Conservation (phyloP, 1,284 basidiomycete species). For the Apiotrichum brassicae region DNA sequence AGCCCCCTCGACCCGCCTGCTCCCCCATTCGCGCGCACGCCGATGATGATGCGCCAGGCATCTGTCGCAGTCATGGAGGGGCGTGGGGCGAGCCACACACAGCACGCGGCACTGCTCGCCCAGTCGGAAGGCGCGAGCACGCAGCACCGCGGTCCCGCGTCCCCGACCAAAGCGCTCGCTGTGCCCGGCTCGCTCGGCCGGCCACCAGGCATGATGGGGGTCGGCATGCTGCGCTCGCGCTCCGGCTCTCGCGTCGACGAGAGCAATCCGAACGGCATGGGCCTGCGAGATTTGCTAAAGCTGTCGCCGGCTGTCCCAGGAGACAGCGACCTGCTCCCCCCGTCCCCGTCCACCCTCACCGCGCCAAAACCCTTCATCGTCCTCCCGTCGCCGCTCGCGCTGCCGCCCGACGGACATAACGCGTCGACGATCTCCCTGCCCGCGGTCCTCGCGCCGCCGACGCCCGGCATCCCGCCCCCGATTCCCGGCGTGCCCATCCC, state of each 20-base stretch:
- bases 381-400: slow-evolving; percentile 50
- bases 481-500: slow-evolving; percentile 3
- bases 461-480: slow-evolving; percentile 2
- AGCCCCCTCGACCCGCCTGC: slow-evolving; percentile 9
- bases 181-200: slow-evolving; percentile 17
- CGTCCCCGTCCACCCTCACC: slow-evolving; percentile 58
- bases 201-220: slow-evolving; percentile 8
- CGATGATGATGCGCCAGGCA: slow-evolving; percentile 44
- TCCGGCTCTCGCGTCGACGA: slow-evolving; percentile 36
- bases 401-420: slow-evolving; percentile 29
- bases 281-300: slow-evolving; percentile 42
- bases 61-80: slow-evolving; percentile 46
- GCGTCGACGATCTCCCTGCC: slow-evolving; percentile 1
- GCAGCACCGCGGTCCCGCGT: slow-evolving; percentile 7
- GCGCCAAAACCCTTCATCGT: slow-evolving; percentile 43
- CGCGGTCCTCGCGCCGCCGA: slow-evolving; percentile 1
- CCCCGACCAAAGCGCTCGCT: slow-evolving; percentile 22
- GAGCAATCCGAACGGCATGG: slow-evolving; percentile 19
- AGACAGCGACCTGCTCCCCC: slow-evolving; percentile 60
- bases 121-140: slow-evolving; percentile 3
- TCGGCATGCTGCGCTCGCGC: slow-evolving; percentile 35
- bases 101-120: slow-evolving; percentile 23
- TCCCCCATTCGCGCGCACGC: slow-evolving; percentile 18
- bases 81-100: slow-evolving; percentile 28
- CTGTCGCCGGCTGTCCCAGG: slow-evolving; percentile 38